Percentiles rank a stretch among this genome's conserved stretches.
Evolutionary conservation across 2,329 filamentous ascomycete species (phyloP).

Genomic region (Aspergillus sp.): DNA sequence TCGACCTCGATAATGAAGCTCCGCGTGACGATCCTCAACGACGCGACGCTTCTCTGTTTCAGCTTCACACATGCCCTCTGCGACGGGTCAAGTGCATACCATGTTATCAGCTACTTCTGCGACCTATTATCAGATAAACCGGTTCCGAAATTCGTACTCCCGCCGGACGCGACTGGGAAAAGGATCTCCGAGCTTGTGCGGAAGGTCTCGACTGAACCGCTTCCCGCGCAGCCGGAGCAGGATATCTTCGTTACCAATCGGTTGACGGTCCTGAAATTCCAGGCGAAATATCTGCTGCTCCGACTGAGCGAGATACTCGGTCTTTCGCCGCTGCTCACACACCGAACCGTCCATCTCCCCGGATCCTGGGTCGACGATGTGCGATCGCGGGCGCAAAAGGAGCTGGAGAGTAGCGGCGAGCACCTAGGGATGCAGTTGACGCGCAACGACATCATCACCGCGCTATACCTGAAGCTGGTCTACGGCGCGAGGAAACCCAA

Average conservation of each 20-base stretch:
- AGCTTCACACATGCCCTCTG: conserved; percentile 1
- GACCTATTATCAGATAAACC: neutral
- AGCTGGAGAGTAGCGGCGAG: neutral
- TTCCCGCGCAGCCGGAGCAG: neutral
- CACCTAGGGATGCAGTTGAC: neutral
- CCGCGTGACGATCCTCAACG: conserved; percentile 1
- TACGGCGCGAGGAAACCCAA: neutral
- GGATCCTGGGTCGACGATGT: conserved; percentile 5
- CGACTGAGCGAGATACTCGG: neutral
- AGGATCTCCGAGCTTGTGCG: conserved; percentile 1
- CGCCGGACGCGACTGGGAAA: neutral
- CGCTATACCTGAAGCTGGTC: conserved; percentile 4
- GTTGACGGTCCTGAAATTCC: neutral
- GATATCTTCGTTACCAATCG: neutral
- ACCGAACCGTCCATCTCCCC: neutral
- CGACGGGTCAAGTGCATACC: conserved; percentile 3
- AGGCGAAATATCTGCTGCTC: neutral
- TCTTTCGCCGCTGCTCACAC: neutral
- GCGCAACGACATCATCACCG: conserved; percentile 10
- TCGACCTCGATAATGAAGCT: neutral
- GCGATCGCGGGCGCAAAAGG: neutral
- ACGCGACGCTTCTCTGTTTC: conserved; percentile 4
- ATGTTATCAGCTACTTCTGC: conserved; percentile 9
- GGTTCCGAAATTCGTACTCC: neutral
- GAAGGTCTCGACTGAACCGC: neutral